These are phyloP conservation scores for Austroboletus novae-zelandiae DNA, from an alignment of 1,284 basidiomycete species.

Conservation along the genomic window DNA sequence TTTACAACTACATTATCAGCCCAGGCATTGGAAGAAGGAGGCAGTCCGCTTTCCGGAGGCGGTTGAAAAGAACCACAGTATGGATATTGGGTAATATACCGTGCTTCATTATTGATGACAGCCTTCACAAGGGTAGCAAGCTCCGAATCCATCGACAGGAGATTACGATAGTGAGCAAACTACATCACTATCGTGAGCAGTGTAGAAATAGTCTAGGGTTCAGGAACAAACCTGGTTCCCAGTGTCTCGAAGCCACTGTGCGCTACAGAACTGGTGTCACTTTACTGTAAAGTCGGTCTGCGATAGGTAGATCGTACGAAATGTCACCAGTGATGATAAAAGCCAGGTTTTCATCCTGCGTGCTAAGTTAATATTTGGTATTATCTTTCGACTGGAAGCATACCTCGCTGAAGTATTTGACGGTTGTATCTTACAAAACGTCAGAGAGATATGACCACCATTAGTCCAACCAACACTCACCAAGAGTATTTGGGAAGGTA, in stretches of 20 bases:
- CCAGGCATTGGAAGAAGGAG: conserved; percentile 61
- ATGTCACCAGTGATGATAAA: conserved; percentile 80
- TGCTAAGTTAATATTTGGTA: conserved; percentile 2
- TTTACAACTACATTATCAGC: conserved; percentile 67
- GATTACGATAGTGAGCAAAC: conserved; percentile 65
- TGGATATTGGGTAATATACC: conserved; percentile 69
- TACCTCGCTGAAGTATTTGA: conserved; percentile 67
- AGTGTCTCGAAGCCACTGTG: conserved; percentile 73
- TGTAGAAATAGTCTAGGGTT: neutral
- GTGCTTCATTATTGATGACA: conserved; percentile 74
- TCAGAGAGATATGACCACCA: neutral
- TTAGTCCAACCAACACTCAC: conserved; percentile 33
- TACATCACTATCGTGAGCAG: conserved; percentile 27
- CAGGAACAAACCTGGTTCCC: conserved; percentile 60
- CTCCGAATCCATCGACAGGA: conserved; percentile 55
- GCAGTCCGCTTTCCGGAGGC: conserved; percentile 65
- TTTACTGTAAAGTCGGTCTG: neutral
- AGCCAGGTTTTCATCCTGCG: conserved; percentile 60
- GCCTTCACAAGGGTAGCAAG: conserved; percentile 66
- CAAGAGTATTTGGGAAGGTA: conserved; percentile 74
- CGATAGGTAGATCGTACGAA: conserved; percentile 49
- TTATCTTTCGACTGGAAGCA: conserved; percentile 10
- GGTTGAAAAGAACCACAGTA: conserved; percentile 79
- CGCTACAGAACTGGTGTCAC: conserved; percentile 35
- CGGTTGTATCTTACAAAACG: conserved; percentile 58